Evolutionary conservation across 2,329 filamentous ascomycete species (phyloP).

Genomic region (Juglanconis oblonga): DNA sequence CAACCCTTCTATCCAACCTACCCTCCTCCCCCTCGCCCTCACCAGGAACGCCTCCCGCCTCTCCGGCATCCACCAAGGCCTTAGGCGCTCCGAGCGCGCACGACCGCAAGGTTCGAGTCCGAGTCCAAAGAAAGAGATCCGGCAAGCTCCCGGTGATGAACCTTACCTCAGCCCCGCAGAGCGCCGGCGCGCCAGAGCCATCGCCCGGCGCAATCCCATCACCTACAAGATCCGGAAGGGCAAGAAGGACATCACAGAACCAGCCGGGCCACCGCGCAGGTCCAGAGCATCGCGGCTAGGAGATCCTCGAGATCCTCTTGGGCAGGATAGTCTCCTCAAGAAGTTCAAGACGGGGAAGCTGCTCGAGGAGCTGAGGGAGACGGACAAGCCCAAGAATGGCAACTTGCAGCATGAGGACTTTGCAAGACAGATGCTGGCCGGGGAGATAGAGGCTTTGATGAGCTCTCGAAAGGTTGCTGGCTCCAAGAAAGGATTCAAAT

Average conservation of each 20-base stretch:
- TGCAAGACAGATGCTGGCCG: conserved; percentile 10
- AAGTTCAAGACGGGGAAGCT: conserved; percentile 46
- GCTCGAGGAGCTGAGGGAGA: conserved; percentile 29
- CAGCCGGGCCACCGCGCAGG: conserved; percentile 24
- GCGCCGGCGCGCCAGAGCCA: conserved; percentile 23
- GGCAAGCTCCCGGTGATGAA: conserved; percentile 4
- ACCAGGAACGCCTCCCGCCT: conserved; percentile 51
- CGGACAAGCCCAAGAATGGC: conserved; percentile 10
- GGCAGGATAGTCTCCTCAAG: conserved; percentile 55
- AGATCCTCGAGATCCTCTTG: conserved; percentile 46
- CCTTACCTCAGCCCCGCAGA: conserved; percentile 22
- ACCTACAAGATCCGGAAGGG: conserved; percentile 38
- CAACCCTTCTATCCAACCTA: neutral
- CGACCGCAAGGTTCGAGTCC: conserved; percentile 28
- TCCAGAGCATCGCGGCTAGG: conserved; percentile 38
- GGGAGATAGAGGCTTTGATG: neutral
- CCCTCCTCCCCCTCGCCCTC: conserved; percentile 7
- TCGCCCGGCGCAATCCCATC: conserved; percentile 20
- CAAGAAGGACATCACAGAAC: conserved; percentile 50
- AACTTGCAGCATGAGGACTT: conserved; percentile 16
- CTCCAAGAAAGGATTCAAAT: neutral
- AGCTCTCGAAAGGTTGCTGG: neutral
- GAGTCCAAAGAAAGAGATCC: conserved; percentile 11
- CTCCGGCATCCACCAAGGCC: conserved; percentile 67
- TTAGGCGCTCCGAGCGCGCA: conserved; percentile 44